Evolutionary conservation across 2,329 filamentous ascomycete species (phyloP).

Genomic region (Pestalotiopsis sp.): DNA sequence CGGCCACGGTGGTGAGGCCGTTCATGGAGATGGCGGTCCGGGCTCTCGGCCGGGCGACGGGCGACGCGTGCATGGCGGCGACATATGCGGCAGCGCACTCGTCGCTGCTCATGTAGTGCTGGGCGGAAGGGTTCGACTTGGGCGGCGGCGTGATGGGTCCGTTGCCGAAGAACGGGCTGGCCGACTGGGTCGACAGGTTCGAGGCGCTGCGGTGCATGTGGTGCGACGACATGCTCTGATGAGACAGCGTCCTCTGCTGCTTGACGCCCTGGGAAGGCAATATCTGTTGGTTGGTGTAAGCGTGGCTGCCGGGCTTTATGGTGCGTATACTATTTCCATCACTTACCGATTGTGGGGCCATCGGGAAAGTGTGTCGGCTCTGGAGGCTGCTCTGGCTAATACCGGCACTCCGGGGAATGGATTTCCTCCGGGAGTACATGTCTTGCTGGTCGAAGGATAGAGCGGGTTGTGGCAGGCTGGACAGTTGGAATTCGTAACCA

Average conservation of each 20-base stretch:
- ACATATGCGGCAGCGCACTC: constrained; percentile 30
- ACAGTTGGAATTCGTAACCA: constrained; percentile 31
- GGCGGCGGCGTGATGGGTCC: constrained; percentile 37
- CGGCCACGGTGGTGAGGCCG: constrained; percentile 39
- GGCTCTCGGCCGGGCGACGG: constrained; percentile 24
- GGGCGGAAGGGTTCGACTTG: constrained; percentile 23
- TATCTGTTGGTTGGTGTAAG: neutral
- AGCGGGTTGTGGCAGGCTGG: constrained; percentile 23
- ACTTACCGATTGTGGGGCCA: constrained; percentile 29
- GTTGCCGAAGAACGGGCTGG: constrained; percentile 39
- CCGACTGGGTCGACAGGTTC: constrained; percentile 41
- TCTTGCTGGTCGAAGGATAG: constrained; percentile 22
- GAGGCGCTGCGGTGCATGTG: constrained; percentile 49
- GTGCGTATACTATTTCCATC: neutral
- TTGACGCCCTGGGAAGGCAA: constrained; percentile 27
- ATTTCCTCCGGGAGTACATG: constrained; percentile 30
- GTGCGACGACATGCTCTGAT: constrained; percentile 33
- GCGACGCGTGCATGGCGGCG: constrained; percentile 27
- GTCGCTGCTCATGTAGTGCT: constrained; percentile 33
- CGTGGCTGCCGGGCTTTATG: constrained; percentile 10
- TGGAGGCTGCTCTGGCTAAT: constrained; percentile 20
- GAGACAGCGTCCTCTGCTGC: constrained; percentile 37
- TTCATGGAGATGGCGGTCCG: constrained; percentile 21
- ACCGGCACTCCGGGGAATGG: constrained; percentile 29
- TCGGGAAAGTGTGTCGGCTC: neutral